phyloP scores from a whole-genome alignment of 2,329 filamentous ascomycete species.

The Ilyonectria mors-panacis region DNA sequence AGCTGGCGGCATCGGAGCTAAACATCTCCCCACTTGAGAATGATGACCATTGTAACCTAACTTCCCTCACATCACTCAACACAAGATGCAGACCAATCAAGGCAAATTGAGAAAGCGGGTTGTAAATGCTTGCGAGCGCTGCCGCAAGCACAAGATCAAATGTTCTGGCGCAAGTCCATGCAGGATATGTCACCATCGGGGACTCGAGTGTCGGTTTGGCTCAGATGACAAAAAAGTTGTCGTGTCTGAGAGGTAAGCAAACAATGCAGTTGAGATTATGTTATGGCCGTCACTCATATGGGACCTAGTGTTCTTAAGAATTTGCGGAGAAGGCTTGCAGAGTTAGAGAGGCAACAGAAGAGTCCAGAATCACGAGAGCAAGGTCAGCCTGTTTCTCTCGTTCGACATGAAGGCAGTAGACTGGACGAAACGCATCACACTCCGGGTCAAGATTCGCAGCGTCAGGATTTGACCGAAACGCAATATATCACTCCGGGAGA shows the following conservation, averaged over 20 bases:
- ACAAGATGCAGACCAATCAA: not conserved
- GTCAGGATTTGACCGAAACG: not conserved
- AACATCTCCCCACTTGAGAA: too few species aligned
- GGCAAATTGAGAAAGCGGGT: constrained; percentile 17
- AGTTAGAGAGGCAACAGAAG: constrained; percentile 3
- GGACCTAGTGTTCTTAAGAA: not conserved
- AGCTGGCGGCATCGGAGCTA: too few species aligned
- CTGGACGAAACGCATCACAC: not conserved
- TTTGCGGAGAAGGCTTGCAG: not conserved
- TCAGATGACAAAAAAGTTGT: constrained; percentile 20
- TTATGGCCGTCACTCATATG: not conserved
- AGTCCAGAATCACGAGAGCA: not conserved
- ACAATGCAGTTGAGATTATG: not conserved
- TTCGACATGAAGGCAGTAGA: too few species aligned
- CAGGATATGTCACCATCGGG: constrained; percentile 14
- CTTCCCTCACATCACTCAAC: too few species aligned
- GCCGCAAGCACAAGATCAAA: constrained; percentile 29
- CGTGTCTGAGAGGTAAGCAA: constrained; percentile 21
- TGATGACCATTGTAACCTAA: too few species aligned
- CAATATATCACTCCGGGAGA: not conserved
- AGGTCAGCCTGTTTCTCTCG: too few species aligned
- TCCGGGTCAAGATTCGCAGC: too few species aligned
- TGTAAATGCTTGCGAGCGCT: constrained; percentile 28
- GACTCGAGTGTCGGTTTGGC: constrained; percentile 19
- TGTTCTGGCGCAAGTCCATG: constrained; percentile 26